Evolutionary conservation across 768 basidiomycete species (phyloP).

Genomic region (Porpolomopsis calyptriformis): DNA sequence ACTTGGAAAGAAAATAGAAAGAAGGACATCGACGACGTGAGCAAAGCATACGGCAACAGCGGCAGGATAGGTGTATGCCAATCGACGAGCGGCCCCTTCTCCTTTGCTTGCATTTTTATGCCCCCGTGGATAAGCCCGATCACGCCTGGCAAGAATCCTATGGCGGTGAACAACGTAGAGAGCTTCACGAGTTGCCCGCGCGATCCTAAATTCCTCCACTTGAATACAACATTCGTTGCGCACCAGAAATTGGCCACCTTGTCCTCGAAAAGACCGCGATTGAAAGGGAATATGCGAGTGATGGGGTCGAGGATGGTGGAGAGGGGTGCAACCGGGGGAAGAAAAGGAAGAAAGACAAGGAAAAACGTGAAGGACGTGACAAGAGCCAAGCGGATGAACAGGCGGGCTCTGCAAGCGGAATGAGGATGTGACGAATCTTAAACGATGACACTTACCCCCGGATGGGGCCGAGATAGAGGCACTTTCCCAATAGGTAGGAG

Average conservation of each 20-base stretch:
- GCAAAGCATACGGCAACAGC: conserved; percentile 70
- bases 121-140: conserved; percentile 30
- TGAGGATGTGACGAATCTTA: not conserved
- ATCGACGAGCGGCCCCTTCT: conserved; percentile 8
- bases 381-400: conserved; percentile 58
- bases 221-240: conserved; percentile 78
- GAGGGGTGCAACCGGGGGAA: conserved; percentile 51
- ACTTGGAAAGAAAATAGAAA: conserved; percentile 96
- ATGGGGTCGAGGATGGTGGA: conserved; percentile 51
- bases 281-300: conserved; percentile 82
- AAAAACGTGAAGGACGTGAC: conserved; percentile 54
- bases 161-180: conserved; percentile 53
- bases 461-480: conserved; percentile 62
- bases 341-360: conserved; percentile 70
- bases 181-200: conserved; percentile 46
- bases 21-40: conserved; percentile 80
- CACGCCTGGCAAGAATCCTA: conserved; percentile 62
- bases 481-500: conserved; percentile 82
- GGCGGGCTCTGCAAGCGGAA: conserved; percentile 23
- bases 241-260: conserved; percentile 99
- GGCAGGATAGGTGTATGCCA: conserved; percentile 41
- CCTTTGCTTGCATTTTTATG: conserved; percentile 17
- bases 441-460: conserved; percentile 44
- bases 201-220: conserved; percentile 59
- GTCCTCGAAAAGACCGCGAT: conserved; percentile 85